These are phyloP conservation scores for Cytospora paraplurivora DNA, from an alignment of 2,329 filamentous ascomycete species.

Conservation along the genomic window DNA sequence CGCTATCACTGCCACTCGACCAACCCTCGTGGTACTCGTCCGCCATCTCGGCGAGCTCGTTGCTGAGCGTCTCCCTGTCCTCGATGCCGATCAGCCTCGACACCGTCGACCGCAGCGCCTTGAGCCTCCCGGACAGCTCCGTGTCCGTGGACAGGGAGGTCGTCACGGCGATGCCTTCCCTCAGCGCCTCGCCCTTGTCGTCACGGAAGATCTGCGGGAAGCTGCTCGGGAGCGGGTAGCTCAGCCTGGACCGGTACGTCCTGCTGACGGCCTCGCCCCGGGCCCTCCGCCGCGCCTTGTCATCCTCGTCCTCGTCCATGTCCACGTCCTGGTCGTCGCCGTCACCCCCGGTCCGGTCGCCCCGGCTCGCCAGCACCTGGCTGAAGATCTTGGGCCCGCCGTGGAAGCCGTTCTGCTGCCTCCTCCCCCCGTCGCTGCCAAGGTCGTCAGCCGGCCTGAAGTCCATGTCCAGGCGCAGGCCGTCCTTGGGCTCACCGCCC, in stretches of 20 bases:
- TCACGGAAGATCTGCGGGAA: constrained; percentile 75
- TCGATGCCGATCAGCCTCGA: constrained; percentile 67
- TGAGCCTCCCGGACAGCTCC: constrained; percentile 69
- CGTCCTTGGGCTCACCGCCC: constrained; percentile 32
- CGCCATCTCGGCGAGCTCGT: constrained; percentile 77
- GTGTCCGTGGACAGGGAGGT: constrained; percentile 74
- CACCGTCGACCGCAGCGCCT: constrained; percentile 65
- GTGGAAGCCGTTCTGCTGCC: constrained; percentile 31
- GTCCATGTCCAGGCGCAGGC: constrained; percentile 43
- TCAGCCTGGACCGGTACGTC: constrained; percentile 57
- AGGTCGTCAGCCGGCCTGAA: constrained; percentile 45
- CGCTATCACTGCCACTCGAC: constrained; percentile 74
- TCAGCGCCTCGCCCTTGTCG: constrained; percentile 39
- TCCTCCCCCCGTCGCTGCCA: constrained; percentile 27
- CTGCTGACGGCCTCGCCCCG: constrained; percentile 37
- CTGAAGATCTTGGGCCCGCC: constrained; percentile 42
- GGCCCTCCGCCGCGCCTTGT: constrained; percentile 31
- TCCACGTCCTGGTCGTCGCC: constrained; percentile 14
- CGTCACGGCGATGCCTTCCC: constrained; percentile 49
- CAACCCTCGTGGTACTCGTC: constrained; percentile 90
- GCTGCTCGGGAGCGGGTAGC: constrained; percentile 79
- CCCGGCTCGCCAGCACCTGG: constrained; percentile 42
- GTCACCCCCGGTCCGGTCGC: constrained; percentile 36
- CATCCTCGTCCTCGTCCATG: constrained; percentile 33
- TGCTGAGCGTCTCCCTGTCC: constrained; percentile 81